Evolutionary conservation across 1,284 basidiomycete genomes (phyloP).

Genomic region (Cutaneotrichosporon sp.): DNA sequence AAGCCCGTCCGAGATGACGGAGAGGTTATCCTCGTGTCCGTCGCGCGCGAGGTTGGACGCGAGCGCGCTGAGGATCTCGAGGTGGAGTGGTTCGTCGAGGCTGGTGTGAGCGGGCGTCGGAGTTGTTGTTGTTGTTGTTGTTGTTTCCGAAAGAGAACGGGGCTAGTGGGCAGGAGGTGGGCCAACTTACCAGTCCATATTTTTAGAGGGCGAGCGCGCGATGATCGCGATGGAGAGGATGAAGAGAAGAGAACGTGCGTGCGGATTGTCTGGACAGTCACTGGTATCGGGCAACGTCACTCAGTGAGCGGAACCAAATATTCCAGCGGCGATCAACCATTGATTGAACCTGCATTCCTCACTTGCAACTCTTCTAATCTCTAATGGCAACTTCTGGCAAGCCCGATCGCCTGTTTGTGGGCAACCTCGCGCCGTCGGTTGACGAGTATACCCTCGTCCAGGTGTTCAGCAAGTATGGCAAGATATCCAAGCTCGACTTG

Average conservation of each 20-base stretch:
- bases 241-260: neutral
- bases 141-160: neutral
- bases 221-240: neutral
- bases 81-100: constrained; percentile 50
- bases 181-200: constrained; percentile 41
- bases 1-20: constrained; percentile 32
- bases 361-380: neutral
- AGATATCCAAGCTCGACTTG: constrained; percentile 86
- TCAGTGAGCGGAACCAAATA: constrained; percentile 9
- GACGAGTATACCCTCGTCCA: constrained; percentile 92
- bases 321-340: neutral
- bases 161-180: too few relatives aligned
- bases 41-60: constrained; percentile 23
- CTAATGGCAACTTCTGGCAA: constrained; percentile 28
- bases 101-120: constrained; percentile 25
- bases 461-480: constrained; percentile 86
- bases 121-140: neutral
- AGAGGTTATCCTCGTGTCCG: constrained; percentile 15
- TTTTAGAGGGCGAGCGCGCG: constrained; percentile 4
- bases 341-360: neutral
- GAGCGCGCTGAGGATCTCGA: constrained; percentile 48
- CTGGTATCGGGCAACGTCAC: neutral
- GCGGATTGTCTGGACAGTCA: too few relatives aligned
- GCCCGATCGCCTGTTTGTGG: constrained; percentile 72
- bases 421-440: constrained; percentile 81